Evolutionary conservation across 2,329 filamentous ascomycete genomes (phyloP).

Genomic region (Venturia carpophila): DNA sequence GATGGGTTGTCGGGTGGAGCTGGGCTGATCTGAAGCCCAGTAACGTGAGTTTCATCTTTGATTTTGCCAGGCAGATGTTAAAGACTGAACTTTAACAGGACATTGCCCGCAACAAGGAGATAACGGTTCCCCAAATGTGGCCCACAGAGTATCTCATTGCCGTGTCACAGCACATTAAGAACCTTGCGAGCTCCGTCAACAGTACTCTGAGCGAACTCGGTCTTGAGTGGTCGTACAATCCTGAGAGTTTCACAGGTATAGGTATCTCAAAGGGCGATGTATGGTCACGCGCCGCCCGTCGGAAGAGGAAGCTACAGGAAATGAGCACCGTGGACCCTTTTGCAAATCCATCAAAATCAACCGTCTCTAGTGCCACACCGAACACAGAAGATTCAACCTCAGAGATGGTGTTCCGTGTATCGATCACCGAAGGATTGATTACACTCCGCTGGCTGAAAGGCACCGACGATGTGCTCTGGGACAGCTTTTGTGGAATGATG

Average conservation of each 20-base stretch:
- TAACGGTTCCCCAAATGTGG: not conserved
- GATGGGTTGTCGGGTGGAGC: constrained; percentile 89
- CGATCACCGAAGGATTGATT: constrained; percentile 31
- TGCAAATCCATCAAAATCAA: not conserved
- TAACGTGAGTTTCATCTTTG: constrained; percentile 32
- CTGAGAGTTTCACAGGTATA: constrained; percentile 45
- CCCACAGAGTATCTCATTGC: constrained; percentile 44
- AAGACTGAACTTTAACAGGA: not conserved
- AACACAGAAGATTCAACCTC: constrained; percentile 27
- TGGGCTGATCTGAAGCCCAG: constrained; percentile 60
- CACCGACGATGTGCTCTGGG: constrained; percentile 63
- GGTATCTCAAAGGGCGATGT: constrained; percentile 63
- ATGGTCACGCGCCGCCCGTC: constrained; percentile 67
- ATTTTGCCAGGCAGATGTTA: constrained; percentile 18
- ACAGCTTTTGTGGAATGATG: constrained; percentile 80
- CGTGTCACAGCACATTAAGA: constrained; percentile 26
- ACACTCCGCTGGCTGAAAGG: constrained; percentile 68
- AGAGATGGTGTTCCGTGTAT: constrained; percentile 37
- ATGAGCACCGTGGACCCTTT: constrained; percentile 18
- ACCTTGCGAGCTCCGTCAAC: constrained; percentile 35
- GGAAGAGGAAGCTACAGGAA: constrained; percentile 42
- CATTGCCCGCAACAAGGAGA: constrained; percentile 4
- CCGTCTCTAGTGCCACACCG: constrained; percentile 1
- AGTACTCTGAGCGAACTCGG: constrained; percentile 49
- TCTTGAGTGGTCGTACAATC: constrained; percentile 59